Percentiles rank a stretch among this genome's conserved stretches.
Conservation (phyloP, 495 filamentous ascomycete genomes). For the Saxophila tyrrhenica region DNA sequence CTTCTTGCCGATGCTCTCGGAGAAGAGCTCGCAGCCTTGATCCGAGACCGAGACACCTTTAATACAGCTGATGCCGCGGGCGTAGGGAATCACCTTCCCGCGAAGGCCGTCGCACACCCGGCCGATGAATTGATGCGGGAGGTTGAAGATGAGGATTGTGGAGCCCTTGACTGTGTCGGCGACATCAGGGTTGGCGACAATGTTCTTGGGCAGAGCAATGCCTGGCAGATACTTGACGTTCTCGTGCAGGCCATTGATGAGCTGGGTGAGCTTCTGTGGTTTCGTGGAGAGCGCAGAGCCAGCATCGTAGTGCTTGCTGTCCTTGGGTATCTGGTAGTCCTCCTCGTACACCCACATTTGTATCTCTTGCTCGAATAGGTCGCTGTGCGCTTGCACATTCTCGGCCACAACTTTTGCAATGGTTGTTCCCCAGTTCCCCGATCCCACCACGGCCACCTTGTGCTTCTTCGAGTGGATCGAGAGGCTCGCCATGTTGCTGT, state of each 20-base stretch:
- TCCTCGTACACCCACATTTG: slow-evolving; percentile 98
- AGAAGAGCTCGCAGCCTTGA: slow-evolving; percentile 74
- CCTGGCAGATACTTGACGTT: slow-evolving; percentile 94
- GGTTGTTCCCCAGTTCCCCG: slow-evolving; percentile 95
- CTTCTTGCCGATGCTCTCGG: slow-evolving; percentile 81
- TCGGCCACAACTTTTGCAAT: slow-evolving; percentile 96
- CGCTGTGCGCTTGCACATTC: slow-evolving; percentile 64
- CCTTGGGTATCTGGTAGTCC: slow-evolving; percentile 59
- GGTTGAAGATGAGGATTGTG: slow-evolving; percentile 87
- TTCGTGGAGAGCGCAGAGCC: slow-evolving; percentile 43
- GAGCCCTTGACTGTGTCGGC: slow-evolving; percentile 69
- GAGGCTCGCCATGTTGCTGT: neutral
- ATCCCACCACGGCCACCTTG: slow-evolving; percentile 89
- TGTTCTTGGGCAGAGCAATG: slow-evolving; percentile 70
- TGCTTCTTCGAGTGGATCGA: slow-evolving; percentile 47
- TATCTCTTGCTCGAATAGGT: slow-evolving; percentile 76
- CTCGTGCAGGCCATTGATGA: slow-evolving; percentile 91
- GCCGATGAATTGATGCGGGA: slow-evolving; percentile 95
- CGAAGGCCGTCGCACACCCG: slow-evolving; percentile 74
- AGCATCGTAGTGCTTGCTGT: slow-evolving; percentile 36
- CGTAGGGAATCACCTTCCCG: slow-evolving; percentile 81
- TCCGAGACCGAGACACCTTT: slow-evolving; percentile 90
- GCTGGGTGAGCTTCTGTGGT: slow-evolving; percentile 70
- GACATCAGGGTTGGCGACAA: slow-evolving; percentile 82
- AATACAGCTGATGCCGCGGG: slow-evolving; percentile 91